A percentile compares a stretch with the other conserved stretches of the same genome.
Evolutionary conservation across 2,329 filamentous ascomycete genomes (phyloP).

Genomic region (Cercospora nicotianae): DNA sequence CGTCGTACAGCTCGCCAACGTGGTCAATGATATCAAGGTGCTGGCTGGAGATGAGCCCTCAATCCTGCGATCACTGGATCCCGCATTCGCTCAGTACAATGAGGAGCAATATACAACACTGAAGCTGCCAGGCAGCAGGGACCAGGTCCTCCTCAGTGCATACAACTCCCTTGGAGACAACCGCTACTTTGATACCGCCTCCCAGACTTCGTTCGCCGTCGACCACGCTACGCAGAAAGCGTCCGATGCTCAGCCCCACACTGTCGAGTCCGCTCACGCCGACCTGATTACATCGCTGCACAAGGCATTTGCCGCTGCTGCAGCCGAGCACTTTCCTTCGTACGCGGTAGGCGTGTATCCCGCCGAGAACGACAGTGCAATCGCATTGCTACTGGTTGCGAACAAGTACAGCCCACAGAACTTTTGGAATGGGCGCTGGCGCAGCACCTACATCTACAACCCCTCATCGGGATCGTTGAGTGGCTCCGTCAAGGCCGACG

Average conservation of each 20-base stretch:
- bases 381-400: slow-evolving; percentile 82
- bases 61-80: slow-evolving; percentile 65
- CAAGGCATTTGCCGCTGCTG: slow-evolving; percentile 73
- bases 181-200: slow-evolving; percentile 88
- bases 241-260: slow-evolving; percentile 75
- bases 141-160: slow-evolving; percentile 76
- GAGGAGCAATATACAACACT: slow-evolving; percentile 88
- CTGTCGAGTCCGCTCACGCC: slow-evolving; percentile 71
- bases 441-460: slow-evolving; percentile 78
- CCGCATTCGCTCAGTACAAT: slow-evolving; percentile 92
- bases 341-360: slow-evolving; percentile 82
- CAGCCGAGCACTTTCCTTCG: slow-evolving; percentile 83
- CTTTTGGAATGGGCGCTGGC: slow-evolving; percentile 99
- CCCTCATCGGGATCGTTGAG: slow-evolving; percentile 67
- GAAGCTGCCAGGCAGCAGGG: slow-evolving; percentile 84
- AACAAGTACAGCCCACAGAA: slow-evolving; percentile 98
- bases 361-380: slow-evolving; percentile 68
- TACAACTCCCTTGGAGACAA: slow-evolving; percentile 79
- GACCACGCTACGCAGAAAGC: slow-evolving; percentile 87
- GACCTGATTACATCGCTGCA: slow-evolving; percentile 83
- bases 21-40: slow-evolving; percentile 85
- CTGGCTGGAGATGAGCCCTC: slow-evolving; percentile 71
- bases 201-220: slow-evolving; percentile 82
- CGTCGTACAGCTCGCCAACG: slow-evolving; percentile 71
- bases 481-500: slow-evolving; percentile 85